Base-by-base conservation (phyloP, 2,329 filamentous ascomycete species). In the Simplicillium sp. region DNA sequence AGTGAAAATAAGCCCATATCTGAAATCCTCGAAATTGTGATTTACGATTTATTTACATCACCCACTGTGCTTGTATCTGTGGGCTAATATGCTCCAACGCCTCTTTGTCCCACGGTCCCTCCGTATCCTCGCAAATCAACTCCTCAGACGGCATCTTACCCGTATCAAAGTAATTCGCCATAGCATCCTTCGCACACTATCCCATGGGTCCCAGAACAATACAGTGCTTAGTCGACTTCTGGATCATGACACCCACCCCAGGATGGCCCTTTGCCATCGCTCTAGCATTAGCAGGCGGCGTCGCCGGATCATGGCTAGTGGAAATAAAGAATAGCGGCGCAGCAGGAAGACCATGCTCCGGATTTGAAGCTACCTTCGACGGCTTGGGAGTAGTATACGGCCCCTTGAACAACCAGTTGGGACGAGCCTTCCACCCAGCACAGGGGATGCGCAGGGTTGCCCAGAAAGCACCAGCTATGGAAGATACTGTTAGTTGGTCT, bases 101-200 rank as follows among this genome's bases (percentile, higher is more conserved):
- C 9, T 25, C 20, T 25, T 5, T 6, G 20, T 39, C 39, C 49
- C 49, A 51, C 4, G 46, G 46, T 11, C 40, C 39, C n/a, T 50
- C 51, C 13, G 49, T 48, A 8, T 49, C 40, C 43, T 50, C 34
- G 32, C 54, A 56, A 7, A 42, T 41, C 2, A 42, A 43, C 18
- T 51, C 53, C 5, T 48, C 48, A 2, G 41, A 3, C 4, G 58
- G 59, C 2, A 61, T 50, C 13, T 32, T 32, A 12, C 58, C 58
- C 11, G 49, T 49, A 15, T 57, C 57, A 5, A 60, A 47, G 28
- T 60, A 60, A 3, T 49, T 41, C 13, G 46, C 46, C 6, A 58
- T 44, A 2, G 47, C 36, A 2, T 36, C 32, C n/a, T 39, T 40
- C n/a, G 47, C 50, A 39, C 57, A 49, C 15, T 41, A 9, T 34